Conservation (phyloP, 805 yeast genomes). For the Wickerhamiella nectarea region DNA sequence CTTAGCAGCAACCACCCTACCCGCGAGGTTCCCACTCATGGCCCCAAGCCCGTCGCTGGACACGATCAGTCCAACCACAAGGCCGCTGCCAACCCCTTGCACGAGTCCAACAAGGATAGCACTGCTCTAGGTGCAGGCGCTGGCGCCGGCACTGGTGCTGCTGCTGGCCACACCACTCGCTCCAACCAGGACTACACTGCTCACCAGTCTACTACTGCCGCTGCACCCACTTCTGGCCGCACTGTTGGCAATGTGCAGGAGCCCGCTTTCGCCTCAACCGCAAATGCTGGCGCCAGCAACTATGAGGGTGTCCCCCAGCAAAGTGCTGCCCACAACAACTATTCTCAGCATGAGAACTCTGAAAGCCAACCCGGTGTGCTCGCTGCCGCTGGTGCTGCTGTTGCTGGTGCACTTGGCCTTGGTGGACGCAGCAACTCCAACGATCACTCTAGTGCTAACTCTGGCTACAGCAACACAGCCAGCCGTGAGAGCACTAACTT, state of each 20-base stretch:
- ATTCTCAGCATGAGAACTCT: not conserved
- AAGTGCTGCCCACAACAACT: not conserved
- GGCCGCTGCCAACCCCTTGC: too few relatives aligned
- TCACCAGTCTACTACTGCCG: not conserved
- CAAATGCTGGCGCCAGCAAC: not conserved
- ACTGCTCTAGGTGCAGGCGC: slow-evolving; percentile 1
- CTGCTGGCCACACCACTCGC: not conserved
- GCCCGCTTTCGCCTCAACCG: not conserved
- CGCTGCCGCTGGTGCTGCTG: slow-evolving; percentile 8
- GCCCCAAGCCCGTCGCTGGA: not conserved
- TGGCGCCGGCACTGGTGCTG: slow-evolving; percentile 3
- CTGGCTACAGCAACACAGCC: too few relatives aligned
- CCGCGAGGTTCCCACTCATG: not conserved
- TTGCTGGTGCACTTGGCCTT: not conserved
- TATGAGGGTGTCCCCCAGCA: not conserved
- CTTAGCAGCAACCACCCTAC: not conserved
- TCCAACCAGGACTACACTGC: not conserved
- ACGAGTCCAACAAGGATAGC: not conserved
- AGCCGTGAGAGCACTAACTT: too few relatives aligned
- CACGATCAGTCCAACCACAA: not conserved
- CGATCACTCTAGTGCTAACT: too few relatives aligned
- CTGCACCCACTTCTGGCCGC: not conserved
- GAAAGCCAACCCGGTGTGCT: not conserved
- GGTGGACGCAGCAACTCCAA: not conserved
- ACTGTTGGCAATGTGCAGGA: not conserved